A percentile compares a stretch with the other conserved stretches of the same genome.
Evolutionary conservation across 345 rosid species (phyloP).

Genomic region (Brassica incana): DNA sequence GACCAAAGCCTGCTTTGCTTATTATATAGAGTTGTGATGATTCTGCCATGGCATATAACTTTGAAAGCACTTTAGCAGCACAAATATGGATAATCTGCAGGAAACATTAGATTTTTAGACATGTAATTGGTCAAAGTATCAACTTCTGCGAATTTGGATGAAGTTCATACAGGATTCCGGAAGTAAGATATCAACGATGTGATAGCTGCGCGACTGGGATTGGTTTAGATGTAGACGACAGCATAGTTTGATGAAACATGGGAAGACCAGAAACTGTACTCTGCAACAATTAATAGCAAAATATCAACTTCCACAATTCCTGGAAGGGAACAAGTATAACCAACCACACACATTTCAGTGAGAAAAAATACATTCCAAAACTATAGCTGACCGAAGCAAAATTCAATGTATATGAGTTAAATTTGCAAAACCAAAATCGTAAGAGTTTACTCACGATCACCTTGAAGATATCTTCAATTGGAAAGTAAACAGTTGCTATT

Average conservation of each 20-base stretch:
- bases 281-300: slow-evolving; percentile 50
- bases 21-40: slow-evolving; percentile 50
- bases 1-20: slow-evolving; percentile 60
- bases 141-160: slow-evolving; percentile 16
- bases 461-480: too few relatives aligned
- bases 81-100: slow-evolving; percentile 70
- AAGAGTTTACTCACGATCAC: slow-evolving; percentile 7
- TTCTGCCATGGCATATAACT: slow-evolving; percentile 56
- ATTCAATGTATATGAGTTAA: background rate
- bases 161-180: slow-evolving; percentile 59
- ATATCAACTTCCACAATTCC: slow-evolving; percentile 25
- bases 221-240: slow-evolving; percentile 71
- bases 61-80: slow-evolving; percentile 64
- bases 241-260: slow-evolving; percentile 70
- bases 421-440: background rate
- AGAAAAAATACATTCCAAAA: background rate
- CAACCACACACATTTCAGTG: slow-evolving; percentile 20
- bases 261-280: slow-evolving; percentile 54
- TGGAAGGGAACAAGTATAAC: slow-evolving; percentile 2
- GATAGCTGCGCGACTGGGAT: slow-evolving; percentile 71
- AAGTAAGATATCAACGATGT: slow-evolving; percentile 75
- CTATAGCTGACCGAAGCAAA: background rate
- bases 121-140: slow-evolving; percentile 15
- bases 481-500: too few relatives aligned
- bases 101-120: slow-evolving; percentile 13